A percentile compares a stretch with the other conserved stretches of the same genome.
These are phyloP conservation scores for Fusarium nelsonii DNA, from an alignment of 2,329 filamentous ascomycete genomes.

Conservation along the genomic window DNA sequence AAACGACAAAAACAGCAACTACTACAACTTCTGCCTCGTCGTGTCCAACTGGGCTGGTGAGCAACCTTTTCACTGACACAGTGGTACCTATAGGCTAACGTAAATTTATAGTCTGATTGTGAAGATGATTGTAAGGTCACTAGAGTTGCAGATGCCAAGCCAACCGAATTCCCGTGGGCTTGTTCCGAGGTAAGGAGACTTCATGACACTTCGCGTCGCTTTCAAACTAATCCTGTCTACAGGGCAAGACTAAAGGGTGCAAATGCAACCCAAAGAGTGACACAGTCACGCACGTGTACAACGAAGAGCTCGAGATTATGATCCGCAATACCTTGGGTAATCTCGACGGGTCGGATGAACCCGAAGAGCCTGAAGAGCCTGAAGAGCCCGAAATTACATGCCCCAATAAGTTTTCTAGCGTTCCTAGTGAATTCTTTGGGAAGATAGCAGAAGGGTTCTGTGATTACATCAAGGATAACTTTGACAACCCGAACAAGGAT, in stretches of 20 bases:
- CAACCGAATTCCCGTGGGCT: not conserved
- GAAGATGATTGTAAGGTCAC: not conserved
- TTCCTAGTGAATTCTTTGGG: not conserved
- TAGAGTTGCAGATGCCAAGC: not conserved
- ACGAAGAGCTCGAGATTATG: not conserved
- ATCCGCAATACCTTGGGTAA: not conserved
- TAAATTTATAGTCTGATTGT: not conserved
- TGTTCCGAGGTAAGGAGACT: not conserved
- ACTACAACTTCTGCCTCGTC: not conserved
- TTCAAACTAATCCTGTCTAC: not conserved
- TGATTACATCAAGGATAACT: not conserved
- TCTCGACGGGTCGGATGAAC: not conserved
- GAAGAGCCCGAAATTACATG: not conserved
- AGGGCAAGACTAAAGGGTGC: not conserved
- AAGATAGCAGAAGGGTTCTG: not conserved
- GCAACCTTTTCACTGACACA: not conserved
- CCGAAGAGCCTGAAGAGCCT: not conserved
- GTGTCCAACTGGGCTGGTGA: not conserved
- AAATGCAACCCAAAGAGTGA: not conserved
- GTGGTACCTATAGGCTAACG: not conserved
- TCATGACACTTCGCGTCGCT: too few relatives aligned
- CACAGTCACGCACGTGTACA: not conserved
- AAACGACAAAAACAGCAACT: not conserved
- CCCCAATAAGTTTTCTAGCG: not conserved
- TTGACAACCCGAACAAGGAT: not conserved